Conservation (phyloP, 1,284 basidiomycete species). For the Puccinia triticina region DNA sequence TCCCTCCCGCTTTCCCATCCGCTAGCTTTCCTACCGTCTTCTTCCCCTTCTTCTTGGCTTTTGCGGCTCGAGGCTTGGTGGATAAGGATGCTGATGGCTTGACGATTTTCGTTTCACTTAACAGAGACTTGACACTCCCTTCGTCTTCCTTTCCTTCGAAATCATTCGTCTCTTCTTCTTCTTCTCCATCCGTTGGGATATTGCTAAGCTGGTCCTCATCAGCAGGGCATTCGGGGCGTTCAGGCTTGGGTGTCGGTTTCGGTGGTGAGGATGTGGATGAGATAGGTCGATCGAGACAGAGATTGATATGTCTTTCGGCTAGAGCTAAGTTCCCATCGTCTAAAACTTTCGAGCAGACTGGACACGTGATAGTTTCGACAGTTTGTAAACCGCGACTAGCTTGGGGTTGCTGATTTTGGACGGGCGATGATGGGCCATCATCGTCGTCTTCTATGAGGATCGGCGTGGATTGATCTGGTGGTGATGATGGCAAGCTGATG, state of each 20-base stretch:
- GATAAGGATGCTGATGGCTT: neutral
- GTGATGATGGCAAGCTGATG: neutral
- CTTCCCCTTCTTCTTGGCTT: neutral
- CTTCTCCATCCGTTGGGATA: neutral
- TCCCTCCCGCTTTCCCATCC: neutral
- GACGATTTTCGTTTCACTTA: neutral
- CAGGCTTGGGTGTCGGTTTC: neutral
- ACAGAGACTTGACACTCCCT: neutral
- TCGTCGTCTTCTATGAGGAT: neutral
- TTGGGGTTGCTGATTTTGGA: too few relatives aligned
- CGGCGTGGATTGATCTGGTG: neutral
- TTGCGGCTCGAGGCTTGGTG: neutral
- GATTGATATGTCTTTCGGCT: constrained; percentile 25
- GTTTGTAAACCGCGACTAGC: neutral
- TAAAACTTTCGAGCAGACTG: constrained; percentile 14
- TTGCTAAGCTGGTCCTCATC: neutral
- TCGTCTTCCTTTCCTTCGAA: constrained; percentile 18
- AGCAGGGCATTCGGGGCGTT: neutral
- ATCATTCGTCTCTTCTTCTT: neutral
- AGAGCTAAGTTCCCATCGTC: neutral
- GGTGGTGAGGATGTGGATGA: constrained; percentile 1
- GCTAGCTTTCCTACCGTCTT: neutral
- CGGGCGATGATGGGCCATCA: too few relatives aligned
- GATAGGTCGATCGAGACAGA: constrained; percentile 24
- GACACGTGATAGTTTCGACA: constrained; percentile 8